Conservation (phyloP, 192 early-diverging fungal species). For the Umbelopsis sp. region DNA sequence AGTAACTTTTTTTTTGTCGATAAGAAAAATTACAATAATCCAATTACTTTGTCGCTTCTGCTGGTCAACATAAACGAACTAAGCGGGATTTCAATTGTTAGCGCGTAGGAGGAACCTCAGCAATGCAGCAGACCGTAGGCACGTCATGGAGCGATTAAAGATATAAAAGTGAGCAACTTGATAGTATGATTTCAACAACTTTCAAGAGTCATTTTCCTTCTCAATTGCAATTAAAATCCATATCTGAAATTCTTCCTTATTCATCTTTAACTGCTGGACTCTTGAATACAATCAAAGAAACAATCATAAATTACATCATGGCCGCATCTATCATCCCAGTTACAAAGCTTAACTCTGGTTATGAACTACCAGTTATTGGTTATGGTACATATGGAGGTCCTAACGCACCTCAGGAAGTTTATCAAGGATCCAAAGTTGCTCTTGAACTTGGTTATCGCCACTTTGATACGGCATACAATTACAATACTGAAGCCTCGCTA, state of each 20-base stretch:
- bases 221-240: background rate
- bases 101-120: conserved; percentile 6
- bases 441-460: conserved; percentile 26
- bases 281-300: background rate
- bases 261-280: background rate
- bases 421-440: conserved; percentile 26
- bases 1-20: background rate
- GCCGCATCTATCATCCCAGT: background rate
- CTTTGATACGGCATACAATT: conserved; percentile 36
- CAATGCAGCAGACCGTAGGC: background rate
- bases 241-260: background rate
- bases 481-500: conserved; percentile 22
- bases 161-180: background rate
- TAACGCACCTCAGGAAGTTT: conserved; percentile 22
- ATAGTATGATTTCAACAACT: background rate
- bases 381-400: conserved; percentile 29
- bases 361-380: conserved; percentile 32
- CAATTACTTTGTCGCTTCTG: background rate
- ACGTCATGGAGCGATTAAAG: background rate
- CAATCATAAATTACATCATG: background rate
- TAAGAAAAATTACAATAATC: conserved; percentile 11
- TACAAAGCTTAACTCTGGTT: conserved; percentile 34
- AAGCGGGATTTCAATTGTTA: background rate
- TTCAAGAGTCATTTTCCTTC: background rate
- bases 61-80: background rate